phyloP scores from a whole-genome alignment of 495 filamentous ascomycete species.

The Penicillium arizonense region DNA sequence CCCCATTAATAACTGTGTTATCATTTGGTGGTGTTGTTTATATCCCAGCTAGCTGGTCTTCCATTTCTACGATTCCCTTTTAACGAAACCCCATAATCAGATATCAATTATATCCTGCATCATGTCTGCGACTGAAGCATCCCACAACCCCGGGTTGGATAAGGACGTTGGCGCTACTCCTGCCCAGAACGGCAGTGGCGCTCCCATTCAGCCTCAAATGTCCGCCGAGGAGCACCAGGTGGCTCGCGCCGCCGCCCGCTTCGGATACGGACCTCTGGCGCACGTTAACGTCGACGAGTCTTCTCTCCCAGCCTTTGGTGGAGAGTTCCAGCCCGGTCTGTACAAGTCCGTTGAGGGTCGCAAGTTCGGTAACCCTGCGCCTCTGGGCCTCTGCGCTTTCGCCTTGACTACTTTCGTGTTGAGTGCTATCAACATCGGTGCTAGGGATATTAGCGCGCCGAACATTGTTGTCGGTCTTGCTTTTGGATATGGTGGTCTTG shows the following conservation, averaged over 20 bases:
- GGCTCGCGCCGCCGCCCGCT: constrained; percentile 46
- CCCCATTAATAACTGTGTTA: constrained; percentile 27
- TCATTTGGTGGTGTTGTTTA: constrained; percentile 12
- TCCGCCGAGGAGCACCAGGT: constrained; percentile 46
- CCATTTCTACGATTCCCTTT: constrained; percentile 8
- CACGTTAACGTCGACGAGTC: constrained; percentile 64
- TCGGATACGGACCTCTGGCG: constrained; percentile 65
- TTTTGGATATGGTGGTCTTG: constrained; percentile 81
- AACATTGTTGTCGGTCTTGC: constrained; percentile 71
- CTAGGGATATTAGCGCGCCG: constrained; percentile 56
- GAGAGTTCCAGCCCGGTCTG: constrained; percentile 94
- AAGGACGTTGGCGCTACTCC: constrained; percentile 33
- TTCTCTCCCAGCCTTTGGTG: constrained; percentile 80
- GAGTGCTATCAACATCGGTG: constrained; percentile 75
- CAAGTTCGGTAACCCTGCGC: constrained; percentile 87
- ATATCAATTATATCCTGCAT: constrained; percentile 13
- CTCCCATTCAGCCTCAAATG: constrained; percentile 33
- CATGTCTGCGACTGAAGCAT: constrained; percentile 31
- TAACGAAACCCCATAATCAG: background rate
- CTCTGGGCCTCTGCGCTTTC: constrained; percentile 84
- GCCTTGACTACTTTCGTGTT: constrained; percentile 95
- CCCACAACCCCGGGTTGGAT: constrained; percentile 26
- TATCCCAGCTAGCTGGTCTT: constrained; percentile 26
- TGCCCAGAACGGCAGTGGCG: constrained; percentile 13
- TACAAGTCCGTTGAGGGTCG: constrained; percentile 72